Percentiles rank a stretch among this genome's conserved stretches.
These are phyloP conservation scores for Euryodendron excelsum DNA, from an alignment of 148 eudicot species.

Conservation along the genomic window DNA sequence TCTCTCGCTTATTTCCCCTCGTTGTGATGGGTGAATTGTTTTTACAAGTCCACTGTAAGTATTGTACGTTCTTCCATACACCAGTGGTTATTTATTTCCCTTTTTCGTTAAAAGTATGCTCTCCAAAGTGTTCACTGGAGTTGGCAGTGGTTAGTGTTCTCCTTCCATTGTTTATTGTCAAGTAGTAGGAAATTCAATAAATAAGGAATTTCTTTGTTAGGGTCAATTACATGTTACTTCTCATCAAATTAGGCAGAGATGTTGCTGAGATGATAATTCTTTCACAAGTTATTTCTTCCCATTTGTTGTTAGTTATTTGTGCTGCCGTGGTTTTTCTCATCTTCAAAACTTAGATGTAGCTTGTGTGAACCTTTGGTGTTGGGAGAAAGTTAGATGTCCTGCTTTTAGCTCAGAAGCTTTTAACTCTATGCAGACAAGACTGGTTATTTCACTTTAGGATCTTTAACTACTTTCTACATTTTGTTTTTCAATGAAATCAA, in stretches of 20 bases:
- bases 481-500: not conserved
- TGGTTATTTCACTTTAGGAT: not conserved
- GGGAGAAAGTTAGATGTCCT: not conserved
- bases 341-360: not conserved
- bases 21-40: not conserved
- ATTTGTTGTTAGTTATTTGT: not conserved
- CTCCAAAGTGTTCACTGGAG: not conserved
- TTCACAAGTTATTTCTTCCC: not conserved
- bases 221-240: not conserved
- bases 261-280: not conserved
- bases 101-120: not conserved
- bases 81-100: slow-evolving; percentile 5
- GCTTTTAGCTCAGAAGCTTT: not conserved
- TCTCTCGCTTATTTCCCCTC: not conserved
- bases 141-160: not conserved
- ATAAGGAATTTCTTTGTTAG: not conserved
- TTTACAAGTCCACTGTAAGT: not conserved
- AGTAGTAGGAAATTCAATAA: not conserved
- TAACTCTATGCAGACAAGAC: not conserved
- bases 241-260: not conserved
- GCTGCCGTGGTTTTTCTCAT: not conserved
- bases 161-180: not conserved
- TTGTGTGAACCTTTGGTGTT: not conserved
- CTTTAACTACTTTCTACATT: not conserved
- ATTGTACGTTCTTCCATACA: not conserved